Base-by-base conservation (phyloP, 768 basidiomycete species). In the Lactarius sanguifluus region DNA sequence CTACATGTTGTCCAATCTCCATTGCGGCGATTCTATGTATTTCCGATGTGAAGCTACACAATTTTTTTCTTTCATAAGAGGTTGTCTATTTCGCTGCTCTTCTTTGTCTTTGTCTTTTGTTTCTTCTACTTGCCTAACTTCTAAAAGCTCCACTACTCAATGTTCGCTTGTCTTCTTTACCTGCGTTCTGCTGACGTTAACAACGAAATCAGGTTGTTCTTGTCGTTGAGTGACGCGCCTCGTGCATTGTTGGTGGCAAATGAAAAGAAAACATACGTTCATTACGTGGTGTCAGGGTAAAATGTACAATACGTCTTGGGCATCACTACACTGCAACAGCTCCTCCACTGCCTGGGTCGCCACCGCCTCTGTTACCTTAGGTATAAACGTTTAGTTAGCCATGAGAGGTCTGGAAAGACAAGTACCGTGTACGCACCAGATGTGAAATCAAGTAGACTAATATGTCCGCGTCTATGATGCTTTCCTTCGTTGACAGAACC, bases 91-190 rank as follows among this genome's bases (percentile, higher is more conserved):
- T 59, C 36, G 57, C 43, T 57, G 43, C 23, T 63, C 59, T 60
- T 59, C 40, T 50, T 63, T 55, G 55, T 60, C 20, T 54, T 64
- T 40, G 81, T 81, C 43, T 80, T 81, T 71, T 77, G 34, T 34
- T 34, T 34, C 34, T 77, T 69, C 81, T 76, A 79, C 70, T 70
- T 65, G 65, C 69, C 67, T 62, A 68, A 66, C 57, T 64, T 58
- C 47, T 25, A 60, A 64, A 67, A 59, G 52, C 43, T 54, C 38
- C 57, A 52, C 61, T 59, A 57, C 54, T 62, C 38, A 30, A 63
- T 63, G 50, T 40, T 56, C 15, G 50, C 25, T 41, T 59, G 57
- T 59, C 59, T 28, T 40, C 23, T 40, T 56, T 63, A 34, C 54
- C 15, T 47, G 25, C 64, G 41, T 47, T 59, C 12, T 32, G 43